Evolutionary conservation across 441 rosid genomes (phyloP).

Genomic region (Codiaeum variegatum): DNA sequence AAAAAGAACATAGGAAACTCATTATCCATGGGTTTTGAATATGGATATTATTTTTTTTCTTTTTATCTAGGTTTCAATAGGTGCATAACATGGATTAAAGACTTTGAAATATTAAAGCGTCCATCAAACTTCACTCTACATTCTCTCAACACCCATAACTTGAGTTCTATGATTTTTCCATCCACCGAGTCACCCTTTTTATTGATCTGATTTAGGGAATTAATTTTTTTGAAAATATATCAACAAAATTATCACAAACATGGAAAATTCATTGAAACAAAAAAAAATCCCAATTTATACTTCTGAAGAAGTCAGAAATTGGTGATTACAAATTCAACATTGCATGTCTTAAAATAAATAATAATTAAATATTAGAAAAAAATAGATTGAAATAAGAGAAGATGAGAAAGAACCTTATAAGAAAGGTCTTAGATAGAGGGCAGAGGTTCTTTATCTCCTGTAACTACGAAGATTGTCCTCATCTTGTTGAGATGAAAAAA

Average conservation of each 20-base stretch:
- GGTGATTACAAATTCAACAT: not conserved
- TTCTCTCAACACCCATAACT: no score
- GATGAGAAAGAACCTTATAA: slow-evolving; percentile 52
- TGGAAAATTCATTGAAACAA: no score
- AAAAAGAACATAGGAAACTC: no score
- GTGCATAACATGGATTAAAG: no score
- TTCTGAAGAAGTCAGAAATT: not conserved
- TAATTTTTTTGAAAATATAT: not conserved
- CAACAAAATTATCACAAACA: not conserved
- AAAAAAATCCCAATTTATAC: not conserved
- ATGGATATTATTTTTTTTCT: no score
- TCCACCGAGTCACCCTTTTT: slow-evolving; percentile 93
- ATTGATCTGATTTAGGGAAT: slow-evolving; percentile 45
- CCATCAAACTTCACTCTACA: no score
- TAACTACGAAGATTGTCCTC: slow-evolving; percentile 84
- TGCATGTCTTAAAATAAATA: not conserved
- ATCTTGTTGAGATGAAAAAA: slow-evolving; percentile 29
- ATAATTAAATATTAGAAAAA: not conserved
- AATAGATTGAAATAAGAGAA: no score
- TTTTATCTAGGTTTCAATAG: no score
- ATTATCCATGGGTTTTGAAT: no score
- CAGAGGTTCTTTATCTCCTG: slow-evolving; percentile 92
- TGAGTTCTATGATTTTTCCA: slow-evolving; percentile 85
- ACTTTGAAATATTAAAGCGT: no score
- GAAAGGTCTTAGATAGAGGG: slow-evolving; percentile 85